phyloP scores from a whole-genome alignment of 108 stramenopile species.

The Skeletonema tropicum region DNA sequence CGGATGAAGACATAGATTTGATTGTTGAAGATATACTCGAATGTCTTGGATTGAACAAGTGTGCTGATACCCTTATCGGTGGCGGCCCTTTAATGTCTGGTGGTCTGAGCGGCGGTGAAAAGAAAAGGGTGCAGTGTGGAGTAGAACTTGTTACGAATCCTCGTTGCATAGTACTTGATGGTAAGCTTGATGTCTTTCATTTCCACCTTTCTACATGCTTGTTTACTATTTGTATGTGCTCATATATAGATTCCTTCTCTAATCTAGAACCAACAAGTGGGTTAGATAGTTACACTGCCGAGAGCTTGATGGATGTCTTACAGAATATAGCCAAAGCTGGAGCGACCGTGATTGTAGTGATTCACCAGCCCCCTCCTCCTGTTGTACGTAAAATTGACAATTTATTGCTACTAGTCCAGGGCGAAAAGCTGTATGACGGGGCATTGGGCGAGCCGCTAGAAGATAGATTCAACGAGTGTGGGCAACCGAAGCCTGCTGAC shows the following conservation, averaged over 20 bases:
- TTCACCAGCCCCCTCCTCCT: constrained; percentile 83
- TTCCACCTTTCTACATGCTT: no score
- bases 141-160: constrained; percentile 52
- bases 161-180: constrained; percentile 66
- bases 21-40: constrained; percentile 50
- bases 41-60: constrained; percentile 33
- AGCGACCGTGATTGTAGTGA: constrained; percentile 68
- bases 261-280: constrained; percentile 70
- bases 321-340: constrained; percentile 62
- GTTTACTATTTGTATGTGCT: no score
- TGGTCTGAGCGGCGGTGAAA: constrained; percentile 73
- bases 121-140: constrained; percentile 46
- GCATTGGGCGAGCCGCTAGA: background rate
- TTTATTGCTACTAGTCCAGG: constrained; percentile 64
- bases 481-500: background rate
- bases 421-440: constrained; percentile 65
- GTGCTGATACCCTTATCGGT: constrained; percentile 9
- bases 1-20: constrained; percentile 18
- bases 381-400: constrained; percentile 69
- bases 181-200: constrained; percentile 43
- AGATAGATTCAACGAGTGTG: background rate
- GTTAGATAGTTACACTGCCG: constrained; percentile 68
- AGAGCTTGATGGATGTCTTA: constrained; percentile 64
- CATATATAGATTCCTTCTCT: no score
- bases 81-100: constrained; percentile 54